phyloP scores from a whole-genome alignment of 2,329 filamentous ascomycete species.

The Trichoderma guizhouense region DNA sequence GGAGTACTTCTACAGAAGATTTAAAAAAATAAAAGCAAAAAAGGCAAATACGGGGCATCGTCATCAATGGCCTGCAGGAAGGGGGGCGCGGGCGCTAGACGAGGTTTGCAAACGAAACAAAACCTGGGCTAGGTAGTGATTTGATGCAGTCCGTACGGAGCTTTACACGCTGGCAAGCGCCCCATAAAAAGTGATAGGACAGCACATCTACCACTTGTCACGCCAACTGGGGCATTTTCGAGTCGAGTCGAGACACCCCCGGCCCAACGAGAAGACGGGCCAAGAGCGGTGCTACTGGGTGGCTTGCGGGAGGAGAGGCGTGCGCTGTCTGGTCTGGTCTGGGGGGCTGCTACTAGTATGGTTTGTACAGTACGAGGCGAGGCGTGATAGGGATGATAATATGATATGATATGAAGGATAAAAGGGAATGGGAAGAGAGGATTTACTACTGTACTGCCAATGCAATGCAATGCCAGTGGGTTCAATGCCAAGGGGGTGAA shows the following conservation, averaged over 20 bases:
- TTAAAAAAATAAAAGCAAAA: background rate
- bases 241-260: background rate
- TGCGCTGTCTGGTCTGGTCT: background rate
- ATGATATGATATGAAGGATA: background rate
- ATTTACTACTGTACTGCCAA: no score
- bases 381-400: background rate
- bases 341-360: no score
- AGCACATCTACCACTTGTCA: slow-evolving; percentile 20
- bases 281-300: background rate
- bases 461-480: no score
- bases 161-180: slow-evolving; percentile 8
- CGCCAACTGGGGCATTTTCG: slow-evolving; percentile 3
- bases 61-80: background rate
- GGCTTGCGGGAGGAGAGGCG: background rate
- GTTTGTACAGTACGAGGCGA: background rate
- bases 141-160: background rate
- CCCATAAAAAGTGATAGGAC: slow-evolving; percentile 23
- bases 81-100: background rate
- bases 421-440: background rate
- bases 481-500: background rate
- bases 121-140: no score
- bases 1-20: background rate
- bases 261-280: background rate
- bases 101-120: background rate
- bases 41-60: background rate